These are phyloP conservation scores for Diaporthe velutina DNA, from an alignment of 2,329 filamentous ascomycete genomes.

Conservation along the genomic window DNA sequence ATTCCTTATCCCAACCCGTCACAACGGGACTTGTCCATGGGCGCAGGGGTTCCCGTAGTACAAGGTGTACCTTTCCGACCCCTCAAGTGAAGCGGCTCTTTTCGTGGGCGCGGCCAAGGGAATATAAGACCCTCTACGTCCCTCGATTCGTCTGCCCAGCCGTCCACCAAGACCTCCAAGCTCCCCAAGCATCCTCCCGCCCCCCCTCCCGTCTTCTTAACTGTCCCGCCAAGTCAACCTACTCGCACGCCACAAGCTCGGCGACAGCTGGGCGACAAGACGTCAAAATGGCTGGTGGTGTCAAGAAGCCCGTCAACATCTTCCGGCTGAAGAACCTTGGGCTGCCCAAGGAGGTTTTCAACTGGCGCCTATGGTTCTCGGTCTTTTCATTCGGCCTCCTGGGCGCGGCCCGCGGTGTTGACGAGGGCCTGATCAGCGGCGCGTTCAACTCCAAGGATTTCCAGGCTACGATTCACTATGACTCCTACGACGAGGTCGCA, in stretches of 20 bases:
- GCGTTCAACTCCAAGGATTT: conserved; percentile 78
- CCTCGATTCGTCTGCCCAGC: conserved; percentile 14
- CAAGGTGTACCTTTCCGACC: neutral
- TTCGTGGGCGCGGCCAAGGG: neutral
- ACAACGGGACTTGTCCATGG: neutral
- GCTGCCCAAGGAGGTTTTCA: conserved; percentile 79
- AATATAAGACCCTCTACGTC: conserved; percentile 11
- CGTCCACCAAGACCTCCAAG: conserved; percentile 15
- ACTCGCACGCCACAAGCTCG: conserved; percentile 15
- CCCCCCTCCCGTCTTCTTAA: conserved; percentile 13
- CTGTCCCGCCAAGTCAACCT: neutral
- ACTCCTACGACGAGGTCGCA: conserved; percentile 63
- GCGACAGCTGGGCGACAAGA: conserved; percentile 27
- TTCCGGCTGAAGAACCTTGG: conserved; percentile 74
- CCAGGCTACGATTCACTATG: conserved; percentile 69
- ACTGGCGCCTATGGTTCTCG: conserved; percentile 84
- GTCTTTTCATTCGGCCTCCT: conserved; percentile 81
- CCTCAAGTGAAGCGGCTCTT: neutral
- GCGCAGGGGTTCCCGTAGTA: neutral
- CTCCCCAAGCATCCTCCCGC: conserved; percentile 18
- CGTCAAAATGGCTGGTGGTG: conserved; percentile 61
- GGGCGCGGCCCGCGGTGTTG: conserved; percentile 82
- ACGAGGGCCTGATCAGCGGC: conserved; percentile 83
- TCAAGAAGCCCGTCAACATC: conserved; percentile 70
- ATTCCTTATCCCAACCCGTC: neutral